Conservation (phyloP, 75 land plant genomes). For the Pinus albicaulis region DNA sequence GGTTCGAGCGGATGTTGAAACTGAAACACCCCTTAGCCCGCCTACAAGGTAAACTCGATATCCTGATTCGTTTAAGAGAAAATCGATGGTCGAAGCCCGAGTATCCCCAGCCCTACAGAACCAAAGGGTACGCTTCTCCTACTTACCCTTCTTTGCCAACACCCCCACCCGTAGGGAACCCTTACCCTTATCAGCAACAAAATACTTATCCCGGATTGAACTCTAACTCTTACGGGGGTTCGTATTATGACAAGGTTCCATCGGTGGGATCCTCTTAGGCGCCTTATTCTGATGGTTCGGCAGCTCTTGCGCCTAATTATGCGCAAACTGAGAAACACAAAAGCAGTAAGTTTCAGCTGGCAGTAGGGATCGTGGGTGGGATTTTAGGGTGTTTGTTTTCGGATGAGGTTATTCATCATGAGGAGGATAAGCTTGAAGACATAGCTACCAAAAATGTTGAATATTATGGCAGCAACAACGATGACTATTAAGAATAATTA, state of each 20-base stretch:
- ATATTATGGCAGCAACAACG: conserved; percentile 22
- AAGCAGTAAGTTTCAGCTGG: conserved; percentile 21
- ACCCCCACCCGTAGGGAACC: no score
- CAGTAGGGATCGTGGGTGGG: conserved; percentile 48
- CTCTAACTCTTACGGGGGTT: background rate
- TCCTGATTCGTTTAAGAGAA: no score
- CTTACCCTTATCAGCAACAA: background rate
- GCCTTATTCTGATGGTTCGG: no score
- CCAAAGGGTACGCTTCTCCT: no score
- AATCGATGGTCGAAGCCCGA: no score
- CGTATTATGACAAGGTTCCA: background rate
- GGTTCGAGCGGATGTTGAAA: no score
- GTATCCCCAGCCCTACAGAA: no score
- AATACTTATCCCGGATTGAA: no score
- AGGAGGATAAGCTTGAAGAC: conserved; percentile 41
- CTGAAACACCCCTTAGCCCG: no score
- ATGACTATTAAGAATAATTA: no score
- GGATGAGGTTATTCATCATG: conserved; percentile 43
- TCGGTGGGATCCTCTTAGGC: background rate
- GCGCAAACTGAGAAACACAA: conserved; percentile 16
- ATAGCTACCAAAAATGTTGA: conserved; percentile 29
- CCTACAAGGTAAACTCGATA: no score
- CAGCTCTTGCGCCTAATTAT: conserved; percentile 29
- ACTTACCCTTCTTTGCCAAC: no score
- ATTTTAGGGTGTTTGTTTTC: conserved; percentile 42